These are phyloP conservation scores for Collybiopsis luxurians DNA, from an alignment of 768 basidiomycete species.

Conservation along the genomic window DNA sequence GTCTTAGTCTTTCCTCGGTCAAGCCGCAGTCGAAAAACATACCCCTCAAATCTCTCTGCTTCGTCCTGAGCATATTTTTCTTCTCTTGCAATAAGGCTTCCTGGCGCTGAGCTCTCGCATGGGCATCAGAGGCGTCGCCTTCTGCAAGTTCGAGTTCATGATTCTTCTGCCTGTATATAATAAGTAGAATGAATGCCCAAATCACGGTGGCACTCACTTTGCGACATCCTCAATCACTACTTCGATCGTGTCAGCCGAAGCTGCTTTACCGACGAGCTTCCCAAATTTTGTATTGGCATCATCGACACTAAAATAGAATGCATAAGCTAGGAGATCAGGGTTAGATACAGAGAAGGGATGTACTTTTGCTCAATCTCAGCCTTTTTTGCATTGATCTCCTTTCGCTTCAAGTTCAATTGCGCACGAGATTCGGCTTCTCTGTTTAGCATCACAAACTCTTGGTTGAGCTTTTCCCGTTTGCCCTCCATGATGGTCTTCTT, in stretches of 20 bases:
- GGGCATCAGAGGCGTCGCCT: constrained; percentile 40
- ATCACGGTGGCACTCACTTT: constrained; percentile 26
- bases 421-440: constrained; percentile 81
- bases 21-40: too few species aligned
- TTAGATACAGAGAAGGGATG: background rate
- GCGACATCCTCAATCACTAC: constrained; percentile 37
- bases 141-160: constrained; percentile 51
- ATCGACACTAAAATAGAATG: constrained; percentile 49
- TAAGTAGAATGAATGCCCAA: too few species aligned
- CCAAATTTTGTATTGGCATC: constrained; percentile 58
- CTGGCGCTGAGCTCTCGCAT: constrained; percentile 57
- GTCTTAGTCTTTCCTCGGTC: background rate
- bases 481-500: constrained; percentile 65
- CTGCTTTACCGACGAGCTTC: constrained; percentile 60
- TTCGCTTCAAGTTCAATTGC: constrained; percentile 69
- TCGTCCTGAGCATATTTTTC: constrained; percentile 58
- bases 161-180: constrained; percentile 60
- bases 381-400: constrained; percentile 62
- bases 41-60: constrained; percentile 66
- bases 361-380: constrained; percentile 59
- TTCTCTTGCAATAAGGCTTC: constrained; percentile 62
- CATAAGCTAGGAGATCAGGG: constrained; percentile 6
- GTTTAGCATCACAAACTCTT: constrained; percentile 69
- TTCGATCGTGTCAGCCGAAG: constrained; percentile 68
- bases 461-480: constrained; percentile 63